Base-by-base conservation (phyloP, 2,329 filamentous ascomycete species). In the Colletotrichum sojae region DNA sequence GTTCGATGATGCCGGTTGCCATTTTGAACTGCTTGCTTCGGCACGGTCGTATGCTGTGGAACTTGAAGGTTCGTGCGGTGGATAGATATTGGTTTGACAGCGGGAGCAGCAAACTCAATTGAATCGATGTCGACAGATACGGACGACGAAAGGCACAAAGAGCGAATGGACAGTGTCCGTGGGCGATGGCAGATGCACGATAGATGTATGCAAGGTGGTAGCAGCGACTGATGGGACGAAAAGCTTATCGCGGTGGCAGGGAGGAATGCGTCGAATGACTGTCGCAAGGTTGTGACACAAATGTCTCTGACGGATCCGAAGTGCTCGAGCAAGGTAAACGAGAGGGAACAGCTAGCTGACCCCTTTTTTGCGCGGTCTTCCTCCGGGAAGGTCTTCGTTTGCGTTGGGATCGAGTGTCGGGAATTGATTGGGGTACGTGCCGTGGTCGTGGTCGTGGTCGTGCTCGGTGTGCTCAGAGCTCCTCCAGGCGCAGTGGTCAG, bases 1-100 rank as follows among this genome's bases (percentile, higher is more conserved):
- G 85, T 70, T 89, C 85, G 75, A 91, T 76, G 76, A 91, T 76
- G 75, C 83, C 84, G 76, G 84, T 82, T 58, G 83, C 84, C 84
- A 86, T 86, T 68, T 18, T 68, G 52, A 66, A 25, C 6, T 49
- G n/a, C 10, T 36, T 39, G 1, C 15, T 43, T 15, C 45, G 39
- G 39, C 20, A 62, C 49, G 12, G 22, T 25, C 4, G 22, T 39
- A 36, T 36, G 31, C 31, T 12, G 10, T 39, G 15, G n/a, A 6
- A 49, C 12, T 9, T 20, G 43, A 46, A 40, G 16, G 61, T n/a
- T 58, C 46, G 59, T 31, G 48, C 53, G 54, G 25, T 45, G 39
- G 46, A 25, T n/a, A 53, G 46, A 31, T 27, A 16, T 16, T n/a
- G n/a, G 46, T 16, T 46, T 48, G 64, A 53, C 27, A 27, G 39